Evolutionary conservation across 2,329 filamentous ascomycete species (phyloP).

Genomic region (Sporothrix pallida): DNA sequence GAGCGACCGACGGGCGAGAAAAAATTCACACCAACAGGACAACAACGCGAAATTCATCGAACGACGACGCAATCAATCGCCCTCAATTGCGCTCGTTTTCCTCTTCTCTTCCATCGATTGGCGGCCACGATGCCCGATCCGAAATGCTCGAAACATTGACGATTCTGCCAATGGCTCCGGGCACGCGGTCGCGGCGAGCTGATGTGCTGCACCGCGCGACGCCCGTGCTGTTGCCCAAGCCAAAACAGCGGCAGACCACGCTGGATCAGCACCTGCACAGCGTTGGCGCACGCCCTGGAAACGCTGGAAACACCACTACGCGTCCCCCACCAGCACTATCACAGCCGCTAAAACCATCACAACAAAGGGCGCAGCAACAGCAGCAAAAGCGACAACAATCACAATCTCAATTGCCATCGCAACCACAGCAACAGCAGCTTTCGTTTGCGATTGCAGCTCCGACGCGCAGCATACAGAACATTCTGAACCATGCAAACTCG

Average conservation of each 20-base stretch:
- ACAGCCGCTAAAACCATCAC: constrained; percentile 19
- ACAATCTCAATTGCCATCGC: constrained; percentile 20
- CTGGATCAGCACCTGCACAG: constrained; percentile 34
- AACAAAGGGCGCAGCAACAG: constrained; percentile 23
- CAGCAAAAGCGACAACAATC: constrained; percentile 21
- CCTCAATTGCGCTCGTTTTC: neutral
- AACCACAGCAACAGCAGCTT: constrained; percentile 26
- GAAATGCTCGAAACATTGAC: constrained; percentile 38
- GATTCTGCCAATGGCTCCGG: constrained; percentile 39
- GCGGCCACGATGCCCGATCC: constrained; percentile 31
- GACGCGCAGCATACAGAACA: constrained; percentile 36
- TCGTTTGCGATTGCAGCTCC: constrained; percentile 32
- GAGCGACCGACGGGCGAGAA: constrained; percentile 25
- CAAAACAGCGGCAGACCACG: constrained; percentile 35
- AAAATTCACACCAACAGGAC: constrained; percentile 19
- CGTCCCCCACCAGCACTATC: constrained; percentile 28
- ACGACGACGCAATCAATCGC: neutral
- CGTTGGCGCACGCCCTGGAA: neutral
- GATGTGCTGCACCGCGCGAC: constrained; percentile 35
- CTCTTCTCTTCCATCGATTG: neutral
- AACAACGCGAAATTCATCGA: constrained; percentile 2
- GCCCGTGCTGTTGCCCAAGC: constrained; percentile 37
- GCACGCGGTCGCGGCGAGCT: constrained; percentile 40
- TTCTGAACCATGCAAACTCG: constrained; percentile 34
- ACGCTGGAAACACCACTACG: constrained; percentile 18